These are phyloP conservation scores for Ogataea zsoltii DNA, from an alignment of 805 yeast genomes.

Conservation along the genomic window DNA sequence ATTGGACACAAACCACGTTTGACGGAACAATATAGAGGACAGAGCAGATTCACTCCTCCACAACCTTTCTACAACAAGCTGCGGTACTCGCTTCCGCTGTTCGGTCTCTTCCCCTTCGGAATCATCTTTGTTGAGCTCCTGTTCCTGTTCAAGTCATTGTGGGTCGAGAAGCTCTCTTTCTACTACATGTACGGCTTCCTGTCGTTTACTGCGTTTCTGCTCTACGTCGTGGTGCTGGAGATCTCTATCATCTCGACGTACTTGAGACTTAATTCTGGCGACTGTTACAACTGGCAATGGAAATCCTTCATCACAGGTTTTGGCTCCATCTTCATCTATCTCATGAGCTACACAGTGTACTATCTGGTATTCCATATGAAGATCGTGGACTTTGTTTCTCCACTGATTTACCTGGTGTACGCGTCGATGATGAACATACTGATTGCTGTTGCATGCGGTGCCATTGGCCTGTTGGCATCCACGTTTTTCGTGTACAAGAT, in stretches of 20 bases:
- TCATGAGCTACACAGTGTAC: constrained; percentile 65
- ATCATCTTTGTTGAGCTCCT: constrained; percentile 78
- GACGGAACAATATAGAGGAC: constrained; percentile 8
- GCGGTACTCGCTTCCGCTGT: constrained; percentile 41
- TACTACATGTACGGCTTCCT: constrained; percentile 82
- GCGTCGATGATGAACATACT: constrained; percentile 62
- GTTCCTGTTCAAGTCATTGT: constrained; percentile 70
- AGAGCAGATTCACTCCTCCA: constrained; percentile 27
- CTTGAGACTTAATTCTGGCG: constrained; percentile 48
- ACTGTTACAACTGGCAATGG: constrained; percentile 82
- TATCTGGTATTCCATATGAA: constrained; percentile 60
- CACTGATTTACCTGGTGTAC: constrained; percentile 69
- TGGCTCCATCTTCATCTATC: constrained; percentile 68
- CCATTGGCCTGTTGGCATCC: constrained; percentile 70
- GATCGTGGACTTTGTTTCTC: constrained; percentile 66
- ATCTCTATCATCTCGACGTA: constrained; percentile 71
- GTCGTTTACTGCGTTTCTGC: constrained; percentile 56
- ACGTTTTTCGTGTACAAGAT: constrained; percentile 63
- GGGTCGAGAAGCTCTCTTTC: constrained; percentile 78
- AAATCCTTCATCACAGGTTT: constrained; percentile 68
- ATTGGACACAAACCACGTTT: constrained; percentile 13
- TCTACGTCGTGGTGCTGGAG: constrained; percentile 66
- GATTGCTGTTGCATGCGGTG: constrained; percentile 72
- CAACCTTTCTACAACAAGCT: constrained; percentile 39
- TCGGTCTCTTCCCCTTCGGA: constrained; percentile 78